Conservation (phyloP, 805 yeast genomes). For the Wickerhamiella brachini region DNA sequence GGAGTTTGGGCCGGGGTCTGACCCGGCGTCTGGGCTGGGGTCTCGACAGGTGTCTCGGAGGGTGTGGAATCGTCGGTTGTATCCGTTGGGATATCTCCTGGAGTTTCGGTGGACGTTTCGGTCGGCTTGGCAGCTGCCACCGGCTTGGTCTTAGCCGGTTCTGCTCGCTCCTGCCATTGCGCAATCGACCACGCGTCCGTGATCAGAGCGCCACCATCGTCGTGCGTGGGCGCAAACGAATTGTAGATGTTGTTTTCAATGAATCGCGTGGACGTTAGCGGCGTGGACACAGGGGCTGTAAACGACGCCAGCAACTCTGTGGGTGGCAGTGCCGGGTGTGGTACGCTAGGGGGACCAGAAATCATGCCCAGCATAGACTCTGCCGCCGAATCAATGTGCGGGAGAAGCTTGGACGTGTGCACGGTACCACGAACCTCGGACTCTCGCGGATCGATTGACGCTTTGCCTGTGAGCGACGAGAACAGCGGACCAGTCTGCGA, state of each 20-base stretch:
- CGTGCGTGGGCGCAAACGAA: constrained; percentile 54
- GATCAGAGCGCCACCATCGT: constrained; percentile 36
- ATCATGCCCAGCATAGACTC: constrained; percentile 19
- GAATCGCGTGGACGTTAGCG: constrained; percentile 56
- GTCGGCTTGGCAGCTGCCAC: too few species aligned
- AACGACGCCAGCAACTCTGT: constrained; percentile 35
- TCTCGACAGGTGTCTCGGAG: neutral
- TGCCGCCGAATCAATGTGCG: constrained; percentile 29
- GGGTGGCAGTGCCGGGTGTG: constrained; percentile 38
- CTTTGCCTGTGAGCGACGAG: constrained; percentile 54
- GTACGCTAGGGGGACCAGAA: constrained; percentile 29
- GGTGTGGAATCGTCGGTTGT: neutral
- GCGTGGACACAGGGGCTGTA: constrained; percentile 26
- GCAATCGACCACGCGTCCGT: constrained; percentile 7
- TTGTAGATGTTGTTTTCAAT: constrained; percentile 36
- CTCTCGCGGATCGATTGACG: constrained; percentile 63
- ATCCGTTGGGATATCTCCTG: neutral
- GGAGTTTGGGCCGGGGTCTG: neutral
- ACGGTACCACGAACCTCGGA: constrained; percentile 56
- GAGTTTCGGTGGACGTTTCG: neutral
- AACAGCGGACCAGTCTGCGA: constrained; percentile 67
- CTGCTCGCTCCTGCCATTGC: constrained; percentile 1
- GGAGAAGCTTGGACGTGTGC: constrained; percentile 52
- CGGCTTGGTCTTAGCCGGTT: neutral
- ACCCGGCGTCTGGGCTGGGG: neutral